Evolutionary conservation across 805 yeast species (phyloP).

Genomic region (Hanseniaspora osmophila): DNA sequence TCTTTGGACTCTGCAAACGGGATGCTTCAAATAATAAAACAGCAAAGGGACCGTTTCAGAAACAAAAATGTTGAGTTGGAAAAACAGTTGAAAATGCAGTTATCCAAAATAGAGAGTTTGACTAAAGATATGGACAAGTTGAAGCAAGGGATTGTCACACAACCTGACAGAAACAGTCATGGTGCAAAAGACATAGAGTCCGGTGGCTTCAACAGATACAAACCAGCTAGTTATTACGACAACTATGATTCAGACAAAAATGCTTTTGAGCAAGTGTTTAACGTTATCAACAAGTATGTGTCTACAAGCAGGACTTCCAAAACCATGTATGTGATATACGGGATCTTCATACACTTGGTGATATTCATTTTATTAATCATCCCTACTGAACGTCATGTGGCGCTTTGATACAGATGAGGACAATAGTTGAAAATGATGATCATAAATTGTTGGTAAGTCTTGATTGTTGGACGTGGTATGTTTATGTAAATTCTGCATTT

Average conservation of each 20-base stretch:
- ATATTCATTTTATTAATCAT: not conserved
- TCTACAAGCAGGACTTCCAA: not conserved
- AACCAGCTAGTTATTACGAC: not conserved
- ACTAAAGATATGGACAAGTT: conserved; percentile 33
- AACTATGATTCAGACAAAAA: not conserved
- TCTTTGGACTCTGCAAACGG: conserved; percentile 20
- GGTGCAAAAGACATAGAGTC: not conserved
- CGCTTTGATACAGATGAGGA: no score
- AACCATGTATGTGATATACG: not conserved
- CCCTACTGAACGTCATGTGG: no score
- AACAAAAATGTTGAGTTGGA: conserved; percentile 73
- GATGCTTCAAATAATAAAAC: conserved; percentile 75
- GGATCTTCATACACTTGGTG: not conserved
- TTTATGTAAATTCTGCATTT: no score
- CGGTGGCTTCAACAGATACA: not conserved
- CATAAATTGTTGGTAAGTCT: no score
- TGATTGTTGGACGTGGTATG: no score
- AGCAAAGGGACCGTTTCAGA: conserved; percentile 89
- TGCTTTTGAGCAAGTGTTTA: not conserved
- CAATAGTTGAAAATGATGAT: no score
- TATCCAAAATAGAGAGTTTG: conserved; percentile 39
- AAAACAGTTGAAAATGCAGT: conserved; percentile 54
- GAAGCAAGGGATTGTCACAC: not conserved
- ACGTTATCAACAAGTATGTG: not conserved
- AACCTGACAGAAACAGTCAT: not conserved